Percentiles rank a stretch among this genome's conserved stretches.
Conservation (phyloP, 2,329 filamentous ascomycete genomes). For the Cryphonectria carpinicola region DNA sequence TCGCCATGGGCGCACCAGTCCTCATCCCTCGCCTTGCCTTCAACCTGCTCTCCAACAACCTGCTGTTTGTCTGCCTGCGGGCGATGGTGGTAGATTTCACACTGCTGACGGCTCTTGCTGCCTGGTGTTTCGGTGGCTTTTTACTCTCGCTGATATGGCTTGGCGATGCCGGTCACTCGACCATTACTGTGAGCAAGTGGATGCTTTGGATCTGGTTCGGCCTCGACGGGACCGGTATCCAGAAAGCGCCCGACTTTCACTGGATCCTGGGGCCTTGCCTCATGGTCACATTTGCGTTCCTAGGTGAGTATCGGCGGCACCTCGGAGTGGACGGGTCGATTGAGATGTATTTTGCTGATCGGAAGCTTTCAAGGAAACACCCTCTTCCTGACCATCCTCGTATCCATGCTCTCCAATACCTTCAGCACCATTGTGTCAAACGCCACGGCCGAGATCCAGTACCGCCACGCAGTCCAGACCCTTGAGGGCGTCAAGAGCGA, state of each 20-base stretch:
- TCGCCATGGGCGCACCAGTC: constrained; percentile 79
- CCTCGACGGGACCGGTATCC: constrained; percentile 71
- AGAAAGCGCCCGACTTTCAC: constrained; percentile 71
- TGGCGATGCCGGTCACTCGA: constrained; percentile 63
- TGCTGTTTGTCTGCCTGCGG: constrained; percentile 78
- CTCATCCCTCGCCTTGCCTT: constrained; percentile 80
- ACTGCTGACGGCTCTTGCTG: constrained; percentile 73
- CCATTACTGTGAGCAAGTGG: constrained; percentile 81
- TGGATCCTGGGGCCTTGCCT: constrained; percentile 76
- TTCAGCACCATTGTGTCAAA: constrained; percentile 79
- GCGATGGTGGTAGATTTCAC: constrained; percentile 88
- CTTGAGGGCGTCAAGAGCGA: constrained; percentile 87
- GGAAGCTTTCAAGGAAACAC: constrained; percentile 62
- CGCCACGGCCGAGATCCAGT: constrained; percentile 82
- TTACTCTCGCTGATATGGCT: constrained; percentile 80
- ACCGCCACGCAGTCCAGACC: constrained; percentile 77
- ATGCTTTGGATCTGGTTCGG: constrained; percentile 96
- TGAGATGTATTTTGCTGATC: background rate
- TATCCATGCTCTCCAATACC: constrained; percentile 84
- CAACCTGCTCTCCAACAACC: constrained; percentile 80
- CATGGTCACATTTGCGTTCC: constrained; percentile 83
- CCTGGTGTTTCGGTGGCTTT: constrained; percentile 82
- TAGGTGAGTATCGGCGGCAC: constrained; percentile 46
- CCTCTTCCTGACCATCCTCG: constrained; percentile 84
- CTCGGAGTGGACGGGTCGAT: background rate